Base-by-base conservation (phyloP, 1,284 basidiomycete genomes). In the Ganoderma resinaceum region DNA sequence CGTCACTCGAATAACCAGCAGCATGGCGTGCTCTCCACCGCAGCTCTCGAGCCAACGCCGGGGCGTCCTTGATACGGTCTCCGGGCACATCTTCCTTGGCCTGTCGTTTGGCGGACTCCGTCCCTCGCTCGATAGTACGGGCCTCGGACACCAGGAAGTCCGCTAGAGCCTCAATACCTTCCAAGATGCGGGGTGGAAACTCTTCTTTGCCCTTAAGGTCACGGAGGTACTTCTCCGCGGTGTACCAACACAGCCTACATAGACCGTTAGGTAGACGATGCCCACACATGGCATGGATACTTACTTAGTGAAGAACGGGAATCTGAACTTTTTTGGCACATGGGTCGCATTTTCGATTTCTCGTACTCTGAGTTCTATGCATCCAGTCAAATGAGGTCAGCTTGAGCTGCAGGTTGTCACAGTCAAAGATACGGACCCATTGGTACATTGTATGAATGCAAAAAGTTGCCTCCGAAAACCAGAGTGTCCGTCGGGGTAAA, bases 391-490 rank as follows among this genome's bases (percentile, higher is more conserved):
- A 16, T 16, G 16, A 26, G 11, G 20, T 63, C 18, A 65, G 60
- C 58, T 26, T 31, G 5, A n/a, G 12, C 1, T 26, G 16, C 16
- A 14, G 16, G n/a, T 42, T 42, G 4, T 26, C 7, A 61, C 23
- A 0, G 6, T 66, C 65, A 38, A 69, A 61, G 7, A 2, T 5
- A 29, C 90, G 75, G 81, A 96, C 89, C 95, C 31, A 89, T 92
- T 6, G 85, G 82, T 38, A 92, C 84, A 73, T 91, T 89, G 76
- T 90, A 95, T 11, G 93, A 96, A 80, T 98, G 96, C 61, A 98
- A 80, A 78, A 98, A 99, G 80, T 99, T 99, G 46, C 97, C 97
- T 2, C 97, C 97, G 76, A 99, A 97, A 0, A 99, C 97, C 49
- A 99, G 85, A 2, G 96, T 94, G 78, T 99, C 96, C 55, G 87